phyloP scores from a whole-genome alignment of 805 yeast species.

The Ogataea nonfermentans region DNA sequence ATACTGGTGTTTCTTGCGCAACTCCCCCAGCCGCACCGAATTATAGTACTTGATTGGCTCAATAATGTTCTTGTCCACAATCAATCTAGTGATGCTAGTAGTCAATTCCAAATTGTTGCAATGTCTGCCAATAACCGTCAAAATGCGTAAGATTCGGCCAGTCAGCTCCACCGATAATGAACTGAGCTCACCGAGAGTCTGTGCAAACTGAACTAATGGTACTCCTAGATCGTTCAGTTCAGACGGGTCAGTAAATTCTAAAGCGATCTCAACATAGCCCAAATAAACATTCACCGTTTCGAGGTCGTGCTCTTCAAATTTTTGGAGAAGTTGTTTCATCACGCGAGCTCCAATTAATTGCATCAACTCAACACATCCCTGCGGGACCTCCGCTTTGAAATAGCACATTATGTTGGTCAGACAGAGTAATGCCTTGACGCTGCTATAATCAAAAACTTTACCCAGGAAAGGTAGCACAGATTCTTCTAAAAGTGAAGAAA shows the following conservation, averaged over 20 bases:
- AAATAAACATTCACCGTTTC: conserved; percentile 20
- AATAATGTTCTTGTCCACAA: conserved; percentile 26
- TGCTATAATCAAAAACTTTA: conserved; percentile 46
- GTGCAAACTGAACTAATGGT: conserved; percentile 5
- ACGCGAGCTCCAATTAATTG: conserved; percentile 11
- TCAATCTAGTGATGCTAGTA: conserved; percentile 22
- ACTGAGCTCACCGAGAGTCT: conserved; percentile 7
- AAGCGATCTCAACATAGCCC: conserved; percentile 16
- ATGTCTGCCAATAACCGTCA: conserved; percentile 28
- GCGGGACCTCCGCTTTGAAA: conserved; percentile 29
- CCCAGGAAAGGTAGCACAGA: conserved; percentile 34
- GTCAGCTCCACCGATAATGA: conserved; percentile 20
- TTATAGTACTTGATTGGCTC: conserved; percentile 19
- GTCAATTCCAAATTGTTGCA: conserved; percentile 19
- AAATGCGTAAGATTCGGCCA: conserved; percentile 23
- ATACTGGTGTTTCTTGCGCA: conserved; percentile 27
- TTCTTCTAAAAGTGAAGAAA: conserved; percentile 16
- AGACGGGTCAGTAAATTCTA: conserved; percentile 13
- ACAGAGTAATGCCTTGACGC: conserved; percentile 57
- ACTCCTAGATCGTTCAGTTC: conserved; percentile 1
- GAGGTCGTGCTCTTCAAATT: conserved; percentile 8
- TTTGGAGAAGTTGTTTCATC: conserved; percentile 5
- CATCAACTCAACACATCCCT: conserved; percentile 12
- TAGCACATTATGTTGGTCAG: conserved; percentile 63
- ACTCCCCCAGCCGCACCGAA: conserved; percentile 16